Conservation (phyloP, 148 eudicot species). For the Cornus florida region DNA sequence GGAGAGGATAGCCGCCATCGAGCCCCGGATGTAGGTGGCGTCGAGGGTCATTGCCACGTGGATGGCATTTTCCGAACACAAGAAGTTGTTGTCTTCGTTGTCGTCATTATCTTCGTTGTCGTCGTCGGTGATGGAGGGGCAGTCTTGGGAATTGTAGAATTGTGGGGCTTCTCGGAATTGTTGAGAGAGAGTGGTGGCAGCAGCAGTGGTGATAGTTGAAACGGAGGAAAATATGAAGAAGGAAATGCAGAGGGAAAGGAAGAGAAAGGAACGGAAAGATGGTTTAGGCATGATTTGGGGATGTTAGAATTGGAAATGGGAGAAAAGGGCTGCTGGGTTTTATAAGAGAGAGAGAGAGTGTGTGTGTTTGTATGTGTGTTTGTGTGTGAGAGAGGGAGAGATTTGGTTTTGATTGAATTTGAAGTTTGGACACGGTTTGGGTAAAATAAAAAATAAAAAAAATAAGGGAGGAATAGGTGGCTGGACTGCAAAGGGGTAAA, state of each 20-base stretch:
- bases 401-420: conserved; percentile 1
- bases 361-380: not conserved
- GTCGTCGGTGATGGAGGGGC: conserved; percentile 24
- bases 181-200: conserved; percentile 14
- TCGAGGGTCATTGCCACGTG: conserved; percentile 85
- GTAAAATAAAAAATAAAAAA: not conserved
- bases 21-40: conserved; percentile 71
- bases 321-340: not conserved
- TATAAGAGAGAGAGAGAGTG: conserved; percentile 8
- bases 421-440: conserved; percentile 6
- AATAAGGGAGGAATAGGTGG: not conserved
- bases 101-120: not conserved
- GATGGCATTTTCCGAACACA: conserved; percentile 46
- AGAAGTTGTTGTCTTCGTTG: not conserved
- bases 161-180: conserved; percentile 68
- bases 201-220: not conserved
- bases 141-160: conserved; percentile 61
- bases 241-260: conserved; percentile 12
- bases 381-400: conserved; percentile 1
- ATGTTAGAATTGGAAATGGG: conserved; percentile 10
- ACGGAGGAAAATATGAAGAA: not conserved
- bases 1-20: conserved; percentile 79
- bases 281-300: conserved; percentile 22
- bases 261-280: not conserved
- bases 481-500: not conserved